Evolutionary conservation across 345 rosid species (phyloP).

Genomic region (Mercurialis annua): DNA sequence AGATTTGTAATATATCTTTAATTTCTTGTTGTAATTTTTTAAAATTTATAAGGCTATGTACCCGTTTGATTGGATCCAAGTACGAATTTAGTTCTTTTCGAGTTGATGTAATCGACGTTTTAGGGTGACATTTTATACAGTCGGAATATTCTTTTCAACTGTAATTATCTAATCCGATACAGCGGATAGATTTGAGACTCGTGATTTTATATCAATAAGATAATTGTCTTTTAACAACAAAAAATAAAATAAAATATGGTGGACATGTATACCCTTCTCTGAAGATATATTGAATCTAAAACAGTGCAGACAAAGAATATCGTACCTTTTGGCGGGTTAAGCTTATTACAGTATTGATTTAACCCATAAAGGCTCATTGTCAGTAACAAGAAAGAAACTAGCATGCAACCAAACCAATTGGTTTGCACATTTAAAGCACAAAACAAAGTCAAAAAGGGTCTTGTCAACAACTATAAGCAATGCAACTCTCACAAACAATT

Average conservation of each 20-base stretch:
- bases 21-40: too few species aligned
- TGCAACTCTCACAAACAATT: neutral
- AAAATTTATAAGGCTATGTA: too few species aligned
- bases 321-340: neutral
- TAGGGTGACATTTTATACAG: too few species aligned
- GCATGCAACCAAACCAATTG: neutral
- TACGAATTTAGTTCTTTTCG: too few species aligned
- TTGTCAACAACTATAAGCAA: neutral
- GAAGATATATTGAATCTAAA: neutral
- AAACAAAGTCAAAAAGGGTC: neutral
- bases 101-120: neutral
- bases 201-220: too few species aligned
- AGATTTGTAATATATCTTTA: too few species aligned
- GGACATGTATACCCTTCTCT: neutral
- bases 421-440: neutral
- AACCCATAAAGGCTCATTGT: constrained; percentile 6
- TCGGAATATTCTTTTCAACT: neutral
- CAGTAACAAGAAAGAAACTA: neutral
- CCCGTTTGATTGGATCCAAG: too few species aligned
- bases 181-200: too few species aligned
- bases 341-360: neutral
- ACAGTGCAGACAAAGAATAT: neutral
- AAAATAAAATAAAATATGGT: neutral
- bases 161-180: too few species aligned
- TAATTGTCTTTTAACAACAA: neutral